These are phyloP conservation scores for Fulvia fulva DNA, from an alignment of 2,329 filamentous ascomycete species.

Conservation along the genomic window DNA sequence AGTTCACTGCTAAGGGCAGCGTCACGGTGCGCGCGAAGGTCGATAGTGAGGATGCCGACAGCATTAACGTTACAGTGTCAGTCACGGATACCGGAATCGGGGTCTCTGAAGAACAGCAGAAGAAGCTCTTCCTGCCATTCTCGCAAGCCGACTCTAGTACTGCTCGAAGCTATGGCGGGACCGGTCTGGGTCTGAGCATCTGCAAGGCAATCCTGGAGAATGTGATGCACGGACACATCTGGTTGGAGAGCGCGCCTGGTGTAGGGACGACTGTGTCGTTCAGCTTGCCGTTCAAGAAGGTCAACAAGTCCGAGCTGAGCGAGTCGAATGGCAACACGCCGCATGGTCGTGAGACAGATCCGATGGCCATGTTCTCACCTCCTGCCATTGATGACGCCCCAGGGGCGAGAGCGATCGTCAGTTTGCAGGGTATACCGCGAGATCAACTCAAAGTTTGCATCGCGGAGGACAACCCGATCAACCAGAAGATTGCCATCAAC, in stretches of 20 bases:
- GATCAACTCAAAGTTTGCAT: slow-evolving; percentile 84
- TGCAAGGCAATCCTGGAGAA: slow-evolving; percentile 92
- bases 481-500: slow-evolving; percentile 88
- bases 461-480: slow-evolving; percentile 92
- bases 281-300: slow-evolving; percentile 80
- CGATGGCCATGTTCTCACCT: slow-evolving; percentile 55
- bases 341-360: slow-evolving; percentile 42
- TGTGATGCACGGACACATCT: slow-evolving; percentile 82
- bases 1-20: slow-evolving; percentile 83
- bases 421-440: slow-evolving; percentile 69
- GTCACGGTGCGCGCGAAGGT: slow-evolving; percentile 78
- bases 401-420: slow-evolving; percentile 42
- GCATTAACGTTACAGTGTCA: slow-evolving; percentile 74
- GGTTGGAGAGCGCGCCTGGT: slow-evolving; percentile 71
- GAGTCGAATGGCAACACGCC: slow-evolving; percentile 20
- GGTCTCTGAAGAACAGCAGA: slow-evolving; percentile 75
- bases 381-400: slow-evolving; percentile 41
- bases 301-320: slow-evolving; percentile 49
- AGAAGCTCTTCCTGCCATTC: slow-evolving; percentile 87
- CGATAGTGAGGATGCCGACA: slow-evolving; percentile 65
- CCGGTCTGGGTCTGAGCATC: slow-evolving; percentile 84
- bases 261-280: slow-evolving; percentile 72
- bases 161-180: slow-evolving; percentile 85
- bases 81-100: slow-evolving; percentile 89
- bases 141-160: slow-evolving; percentile 90